Conservation (phyloP, 306 rosid genomes). For the Sicyos edulis region DNA sequence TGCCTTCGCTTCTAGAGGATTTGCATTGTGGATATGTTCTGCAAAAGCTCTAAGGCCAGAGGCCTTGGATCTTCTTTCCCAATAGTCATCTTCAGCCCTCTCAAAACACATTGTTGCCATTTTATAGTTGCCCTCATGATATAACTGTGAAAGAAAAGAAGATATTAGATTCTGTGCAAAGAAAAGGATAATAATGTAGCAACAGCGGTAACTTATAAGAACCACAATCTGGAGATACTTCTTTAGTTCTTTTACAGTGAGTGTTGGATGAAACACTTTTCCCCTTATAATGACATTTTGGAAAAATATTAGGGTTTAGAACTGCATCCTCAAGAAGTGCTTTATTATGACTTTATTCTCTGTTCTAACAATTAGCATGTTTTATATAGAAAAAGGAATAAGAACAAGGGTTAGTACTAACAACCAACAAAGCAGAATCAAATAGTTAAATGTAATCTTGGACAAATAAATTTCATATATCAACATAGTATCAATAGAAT, state of each 20-base stretch:
- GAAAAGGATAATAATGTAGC: not conserved
- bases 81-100: conserved; percentile 57
- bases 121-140: conserved; percentile 50
- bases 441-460: not conserved
- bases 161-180: not conserved
- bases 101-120: conserved; percentile 77
- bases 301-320: not conserved
- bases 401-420: not conserved
- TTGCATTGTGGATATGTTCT: conserved; percentile 32
- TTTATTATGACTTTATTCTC: not conserved
- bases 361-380: not conserved
- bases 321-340: not conserved
- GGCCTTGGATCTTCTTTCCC: conserved; percentile 72
- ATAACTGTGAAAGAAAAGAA: conserved; percentile 38
- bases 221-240: not conserved
- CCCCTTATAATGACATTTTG: not conserved
- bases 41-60: conserved; percentile 57
- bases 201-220: not conserved
- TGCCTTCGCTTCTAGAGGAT: conserved; percentile 44
- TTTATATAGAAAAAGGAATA: not conserved
- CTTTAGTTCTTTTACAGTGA: not conserved
- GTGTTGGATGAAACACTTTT: not conserved
- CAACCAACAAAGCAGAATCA: not conserved
- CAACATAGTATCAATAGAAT: not conserved
- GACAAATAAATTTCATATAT: too few species aligned